Percentiles rank a stretch among this genome's conserved stretches.
These are phyloP conservation scores for Aspergillus nomiae DNA, from an alignment of 2,329 filamentous ascomycete species.

Conservation along the genomic window DNA sequence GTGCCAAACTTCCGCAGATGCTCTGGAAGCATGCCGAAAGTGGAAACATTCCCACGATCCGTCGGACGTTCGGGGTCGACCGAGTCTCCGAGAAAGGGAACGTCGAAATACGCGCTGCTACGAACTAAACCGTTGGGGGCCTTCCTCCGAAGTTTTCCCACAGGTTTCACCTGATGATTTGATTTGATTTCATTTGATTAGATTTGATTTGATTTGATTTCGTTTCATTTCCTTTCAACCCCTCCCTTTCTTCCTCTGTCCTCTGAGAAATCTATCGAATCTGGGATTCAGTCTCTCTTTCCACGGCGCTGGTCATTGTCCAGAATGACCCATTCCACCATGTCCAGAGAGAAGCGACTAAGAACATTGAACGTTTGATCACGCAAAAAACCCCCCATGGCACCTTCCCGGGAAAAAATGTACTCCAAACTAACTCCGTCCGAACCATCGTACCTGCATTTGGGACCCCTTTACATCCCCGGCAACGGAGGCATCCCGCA, in stretches of 20 bases:
- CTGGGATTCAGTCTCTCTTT: background rate
- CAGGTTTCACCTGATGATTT: background rate
- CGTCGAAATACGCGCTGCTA: background rate
- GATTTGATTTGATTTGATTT: background rate
- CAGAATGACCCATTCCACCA: background rate
- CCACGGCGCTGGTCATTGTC: background rate
- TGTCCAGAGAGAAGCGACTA: background rate
- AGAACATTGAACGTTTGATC: background rate
- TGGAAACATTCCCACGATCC: background rate
- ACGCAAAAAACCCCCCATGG: background rate
- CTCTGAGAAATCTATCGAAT: background rate
- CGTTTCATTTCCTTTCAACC: background rate
- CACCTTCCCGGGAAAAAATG: background rate
- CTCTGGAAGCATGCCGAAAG: background rate
- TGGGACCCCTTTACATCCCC: slow-evolving; percentile 21
- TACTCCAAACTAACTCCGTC: background rate
- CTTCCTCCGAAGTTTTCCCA: background rate
- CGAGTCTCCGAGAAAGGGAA: background rate
- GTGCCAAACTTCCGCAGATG: background rate
- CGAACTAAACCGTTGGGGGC: background rate
- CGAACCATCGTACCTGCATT: background rate
- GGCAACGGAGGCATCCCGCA: slow-evolving; percentile 31
- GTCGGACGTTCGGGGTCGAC: background rate
- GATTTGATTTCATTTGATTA: background rate
- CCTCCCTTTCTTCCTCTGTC: background rate